Base-by-base conservation (phyloP, 148 eudicot species). In the Cornus florida region DNA sequence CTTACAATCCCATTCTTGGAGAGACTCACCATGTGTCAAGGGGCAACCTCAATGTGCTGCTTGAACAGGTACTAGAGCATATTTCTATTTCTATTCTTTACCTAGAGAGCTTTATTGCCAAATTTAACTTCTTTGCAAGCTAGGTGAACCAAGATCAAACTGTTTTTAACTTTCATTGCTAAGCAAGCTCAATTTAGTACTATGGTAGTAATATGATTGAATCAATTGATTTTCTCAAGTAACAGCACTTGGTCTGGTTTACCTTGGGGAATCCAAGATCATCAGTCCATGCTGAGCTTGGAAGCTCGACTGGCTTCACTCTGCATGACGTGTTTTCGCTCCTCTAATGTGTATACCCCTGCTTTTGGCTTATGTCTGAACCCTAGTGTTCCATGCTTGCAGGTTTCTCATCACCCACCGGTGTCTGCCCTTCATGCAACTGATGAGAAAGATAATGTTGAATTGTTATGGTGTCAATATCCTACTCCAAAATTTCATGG, bases 331-430 rank as follows among this genome's bases (percentile, higher is more conserved):
- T 43, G 48, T 43, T 43, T 35, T 43, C 8, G 10, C 48, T 43
- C 9, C 48, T 43, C 10, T 9, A 43, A 43, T 43, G 48, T 43
- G 48, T 11, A 13, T 57, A 24, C 62, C 33, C 38, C 17, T 32
- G 33, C 19, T 10, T 66, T 80, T 68, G 1, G 65, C 8, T 23
- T 20, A 53, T 19, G n/a, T 64, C 10, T 10, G 35, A 73, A 48
- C 22, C 68, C 5, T 3, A 14, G 46, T 24, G 48, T 20, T 56
- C 77, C 24, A 66, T 80, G 66, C 20, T 38, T 83, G 79, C 81
- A 93, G 98, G 94, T 94, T 75, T 94, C 98, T 6, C 98, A 94
- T 85, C 98, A 94, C 80, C 98, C 97, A 22, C 94, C 98, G 0
- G 93, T 94, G 19, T 70, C 90, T 48, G 94, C 97, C 6, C 83